A percentile compares a stretch with the other conserved stretches of the same genome.
Evolutionary conservation across 768 basidiomycete species (phyloP).

Genomic region (Leucosporidium yakuticum): DNA sequence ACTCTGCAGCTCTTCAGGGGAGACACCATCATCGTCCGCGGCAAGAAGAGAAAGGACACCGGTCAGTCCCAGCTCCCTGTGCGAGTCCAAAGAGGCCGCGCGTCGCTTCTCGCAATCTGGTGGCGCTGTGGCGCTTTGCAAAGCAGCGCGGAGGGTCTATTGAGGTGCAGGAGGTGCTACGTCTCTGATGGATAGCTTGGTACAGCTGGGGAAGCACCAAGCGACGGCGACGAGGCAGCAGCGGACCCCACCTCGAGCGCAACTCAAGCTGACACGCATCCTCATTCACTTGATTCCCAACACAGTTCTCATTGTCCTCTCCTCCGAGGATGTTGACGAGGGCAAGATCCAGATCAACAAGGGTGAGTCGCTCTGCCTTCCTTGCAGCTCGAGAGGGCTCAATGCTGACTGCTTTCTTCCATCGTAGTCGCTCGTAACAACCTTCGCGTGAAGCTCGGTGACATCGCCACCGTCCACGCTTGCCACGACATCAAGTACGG

Average conservation of each 20-base stretch:
- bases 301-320: slow-evolving; percentile 83
- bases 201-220: too few species aligned
- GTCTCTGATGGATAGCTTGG: too few species aligned
- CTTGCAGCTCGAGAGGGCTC: background rate
- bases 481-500: slow-evolving; percentile 99
- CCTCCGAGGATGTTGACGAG: slow-evolving; percentile 93
- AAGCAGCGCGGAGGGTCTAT: too few species aligned
- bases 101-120: background rate
- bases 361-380: slow-evolving; percentile 42
- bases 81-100: background rate
- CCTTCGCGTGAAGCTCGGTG: slow-evolving; percentile 92
- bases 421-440: slow-evolving; percentile 88
- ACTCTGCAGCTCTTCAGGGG: slow-evolving; percentile 85
- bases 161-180: too few species aligned
- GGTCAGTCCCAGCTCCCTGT: slow-evolving; percentile 31
- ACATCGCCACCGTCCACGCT: slow-evolving; percentile 90
- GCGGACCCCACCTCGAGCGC: background rate
- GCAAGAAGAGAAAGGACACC: slow-evolving; percentile 95
- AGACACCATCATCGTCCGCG: slow-evolving; percentile 70
- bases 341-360: slow-evolving; percentile 99
- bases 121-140: too few species aligned
- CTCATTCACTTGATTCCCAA: background rate
- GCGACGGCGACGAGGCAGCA: background rate
- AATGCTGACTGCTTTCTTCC: background rate
- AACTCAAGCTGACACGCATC: background rate